phyloP scores from a whole-genome alignment of 2,329 filamentous ascomycete species.

The Claviceps sp. region DNA sequence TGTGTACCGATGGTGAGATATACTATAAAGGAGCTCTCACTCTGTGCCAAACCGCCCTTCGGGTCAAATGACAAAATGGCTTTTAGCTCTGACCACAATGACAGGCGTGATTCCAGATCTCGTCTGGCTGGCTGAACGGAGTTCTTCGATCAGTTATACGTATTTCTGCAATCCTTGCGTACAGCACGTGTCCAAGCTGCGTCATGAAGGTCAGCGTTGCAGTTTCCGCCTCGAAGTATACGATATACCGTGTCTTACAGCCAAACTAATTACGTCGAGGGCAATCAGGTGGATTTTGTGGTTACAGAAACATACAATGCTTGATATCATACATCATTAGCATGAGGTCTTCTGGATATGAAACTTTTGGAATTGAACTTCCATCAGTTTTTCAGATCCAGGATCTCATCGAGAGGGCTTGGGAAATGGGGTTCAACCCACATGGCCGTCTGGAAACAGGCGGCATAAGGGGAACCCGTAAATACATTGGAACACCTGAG shows the following conservation, averaged over 20 bases:
- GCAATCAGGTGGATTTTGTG: constrained; percentile 67
- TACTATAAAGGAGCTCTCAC: not conserved
- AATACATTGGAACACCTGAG: constrained; percentile 91
- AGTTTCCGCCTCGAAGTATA: not conserved
- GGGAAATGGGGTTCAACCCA: constrained; percentile 72
- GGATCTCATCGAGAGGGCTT: constrained; percentile 73
- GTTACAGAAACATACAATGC: constrained; percentile 93
- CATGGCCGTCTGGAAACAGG: constrained; percentile 70
- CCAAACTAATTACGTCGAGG: not conserved
- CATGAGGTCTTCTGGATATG: constrained; percentile 38
- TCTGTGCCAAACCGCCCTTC: not conserved
- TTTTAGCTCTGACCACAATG: constrained; percentile 1
- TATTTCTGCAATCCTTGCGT: constrained; percentile 69
- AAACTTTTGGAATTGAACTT: constrained; percentile 45
- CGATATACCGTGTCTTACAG: not conserved
- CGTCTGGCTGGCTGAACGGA: constrained; percentile 49
- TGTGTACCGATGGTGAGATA: constrained; percentile 5
- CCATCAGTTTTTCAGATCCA: constrained; percentile 76
- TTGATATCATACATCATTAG: constrained; percentile 64
- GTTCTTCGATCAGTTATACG: constrained; percentile 47
- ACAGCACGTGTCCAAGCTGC: constrained; percentile 69
- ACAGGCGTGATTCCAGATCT: constrained; percentile 48
- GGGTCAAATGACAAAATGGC: not conserved
- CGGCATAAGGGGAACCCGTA: constrained; percentile 74
- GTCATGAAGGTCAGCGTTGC: constrained; percentile 47